Conservation (phyloP, 1,139 yeast genomes). For the Meyerozyma guilliermondii region DNA sequence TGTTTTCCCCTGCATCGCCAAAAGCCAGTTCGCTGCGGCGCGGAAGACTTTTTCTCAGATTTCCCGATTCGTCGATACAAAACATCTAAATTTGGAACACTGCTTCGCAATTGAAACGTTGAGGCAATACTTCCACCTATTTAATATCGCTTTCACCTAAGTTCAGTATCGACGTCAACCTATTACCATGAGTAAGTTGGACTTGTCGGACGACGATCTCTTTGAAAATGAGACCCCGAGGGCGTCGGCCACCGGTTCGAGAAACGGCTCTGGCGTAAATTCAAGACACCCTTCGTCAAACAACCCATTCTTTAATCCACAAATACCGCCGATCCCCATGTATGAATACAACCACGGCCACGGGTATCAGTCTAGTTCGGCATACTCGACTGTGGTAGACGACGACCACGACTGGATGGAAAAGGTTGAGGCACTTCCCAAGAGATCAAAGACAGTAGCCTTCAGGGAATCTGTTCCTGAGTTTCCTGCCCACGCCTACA, state of each 20-base stretch:
- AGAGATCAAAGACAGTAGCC: constrained; percentile 26
- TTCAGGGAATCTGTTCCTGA: constrained; percentile 34
- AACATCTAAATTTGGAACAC: constrained; percentile 2
- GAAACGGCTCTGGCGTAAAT: background rate
- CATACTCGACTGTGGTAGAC: background rate
- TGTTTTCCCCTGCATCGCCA: too few species aligned
- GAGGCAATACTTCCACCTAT: background rate
- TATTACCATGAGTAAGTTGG: constrained; percentile 1
- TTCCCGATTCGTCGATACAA: constrained; percentile 1
- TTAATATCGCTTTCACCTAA: too few species aligned
- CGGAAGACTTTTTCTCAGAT: background rate
- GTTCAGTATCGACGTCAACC: too few species aligned
- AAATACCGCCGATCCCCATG: background rate
- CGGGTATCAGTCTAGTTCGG: constrained; percentile 1
- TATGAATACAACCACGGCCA: background rate
- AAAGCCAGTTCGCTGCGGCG: too few species aligned
- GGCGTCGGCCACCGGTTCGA: background rate
- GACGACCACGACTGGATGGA: constrained; percentile 1
- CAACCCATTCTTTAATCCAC: constrained; percentile 1
- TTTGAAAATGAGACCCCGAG: background rate
- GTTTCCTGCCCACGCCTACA: constrained; percentile 27
- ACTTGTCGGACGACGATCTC: constrained; percentile 1
- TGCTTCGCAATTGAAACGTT: background rate
- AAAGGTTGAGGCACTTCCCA: background rate
- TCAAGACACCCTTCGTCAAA: background rate